A percentile compares a stretch with the other conserved stretches of the same genome.
These are phyloP conservation scores for Leccinum boreale DNA, from an alignment of 768 basidiomycete genomes.

Conservation along the genomic window DNA sequence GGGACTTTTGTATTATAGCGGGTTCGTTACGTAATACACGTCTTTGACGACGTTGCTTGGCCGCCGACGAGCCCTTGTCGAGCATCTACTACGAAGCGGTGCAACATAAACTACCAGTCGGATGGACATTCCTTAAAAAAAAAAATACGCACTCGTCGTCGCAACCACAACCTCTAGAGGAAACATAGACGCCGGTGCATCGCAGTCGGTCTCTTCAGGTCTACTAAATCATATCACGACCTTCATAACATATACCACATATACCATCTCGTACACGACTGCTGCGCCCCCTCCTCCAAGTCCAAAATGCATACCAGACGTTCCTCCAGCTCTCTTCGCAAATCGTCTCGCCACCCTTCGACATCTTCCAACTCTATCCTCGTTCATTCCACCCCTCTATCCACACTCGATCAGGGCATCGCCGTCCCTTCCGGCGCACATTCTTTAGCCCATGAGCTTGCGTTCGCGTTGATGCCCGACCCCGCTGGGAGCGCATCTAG, in stretches of 20 bases:
- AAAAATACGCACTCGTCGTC: constrained; percentile 6
- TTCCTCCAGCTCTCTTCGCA: constrained; percentile 26
- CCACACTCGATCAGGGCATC: constrained; percentile 31
- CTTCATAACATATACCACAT: constrained; percentile 12
- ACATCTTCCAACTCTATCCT: constrained; percentile 16
- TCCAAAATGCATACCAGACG: constrained; percentile 27
- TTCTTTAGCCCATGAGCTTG: constrained; percentile 84
- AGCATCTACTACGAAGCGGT: background rate
- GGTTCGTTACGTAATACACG: constrained; percentile 16
- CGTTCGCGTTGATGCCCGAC: constrained; percentile 84
- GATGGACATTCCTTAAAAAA: constrained; percentile 28
- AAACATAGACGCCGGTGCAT: background rate
- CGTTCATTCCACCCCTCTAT: constrained; percentile 27
- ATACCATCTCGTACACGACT: background rate
- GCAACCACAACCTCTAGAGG: constrained; percentile 1
- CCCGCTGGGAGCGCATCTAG: constrained; percentile 68
- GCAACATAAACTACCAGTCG: constrained; percentile 13
- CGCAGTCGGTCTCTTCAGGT: constrained; percentile 13
- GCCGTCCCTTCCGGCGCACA: constrained; percentile 37
- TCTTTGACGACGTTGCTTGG: background rate
- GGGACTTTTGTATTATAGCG: background rate
- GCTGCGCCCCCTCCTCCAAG: background rate
- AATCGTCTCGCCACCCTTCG: constrained; percentile 30
- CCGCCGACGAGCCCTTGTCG: background rate
- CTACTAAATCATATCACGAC: background rate